Base-by-base conservation (phyloP, 345 rosid species). In the Stellera chamaejasme region DNA sequence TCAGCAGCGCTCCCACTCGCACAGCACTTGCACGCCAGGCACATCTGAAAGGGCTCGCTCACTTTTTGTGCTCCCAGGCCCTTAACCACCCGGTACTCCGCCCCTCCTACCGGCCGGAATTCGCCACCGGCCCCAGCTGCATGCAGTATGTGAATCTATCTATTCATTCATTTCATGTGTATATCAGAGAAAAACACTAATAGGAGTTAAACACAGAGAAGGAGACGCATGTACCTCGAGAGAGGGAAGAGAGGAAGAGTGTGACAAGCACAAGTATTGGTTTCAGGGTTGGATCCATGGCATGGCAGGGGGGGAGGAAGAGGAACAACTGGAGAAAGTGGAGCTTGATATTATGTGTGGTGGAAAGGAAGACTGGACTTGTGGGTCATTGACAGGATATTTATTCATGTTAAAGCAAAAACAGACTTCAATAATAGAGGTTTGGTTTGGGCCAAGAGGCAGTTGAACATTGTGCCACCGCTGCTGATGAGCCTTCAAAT, bases 11-110 rank as follows among this genome's bases (percentile, higher is more conserved):
- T 2, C 19, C 60, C 54, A 10, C 79, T 67, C 36, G 90, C 83
- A 47, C 84, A 82, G 39, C 39, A 32, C 79, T 79, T 83, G 82
- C 90, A 83, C 42, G 57, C 47, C 72, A 77, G 69, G 62, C 95
- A 86, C 11, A 82, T 67, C 75, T 80, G 80, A 68, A 67, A 82
- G 11, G 95, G 87, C 13, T 64, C 73, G 39, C 39, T 32, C 28
- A 71, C 65, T 70, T 54, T 57, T 55, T 77, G 5, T 5, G 5
- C 39, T 32, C 39, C 39, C 39, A 32, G 39, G 4, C 39, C 39
- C 39, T 32, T 68, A 54, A 63, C 47, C 52, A 64, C 25, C 39
- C 64, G 61, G 50, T 59, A 64, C 58, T 65, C 56, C 3, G 63
- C 61, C 14, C 28, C 23, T 28, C 62, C 54, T 26, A 42, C 26